Evolutionary conservation across 768 basidiomycete genomes (phyloP).

Genomic region (Psilocybe tampanensis): DNA sequence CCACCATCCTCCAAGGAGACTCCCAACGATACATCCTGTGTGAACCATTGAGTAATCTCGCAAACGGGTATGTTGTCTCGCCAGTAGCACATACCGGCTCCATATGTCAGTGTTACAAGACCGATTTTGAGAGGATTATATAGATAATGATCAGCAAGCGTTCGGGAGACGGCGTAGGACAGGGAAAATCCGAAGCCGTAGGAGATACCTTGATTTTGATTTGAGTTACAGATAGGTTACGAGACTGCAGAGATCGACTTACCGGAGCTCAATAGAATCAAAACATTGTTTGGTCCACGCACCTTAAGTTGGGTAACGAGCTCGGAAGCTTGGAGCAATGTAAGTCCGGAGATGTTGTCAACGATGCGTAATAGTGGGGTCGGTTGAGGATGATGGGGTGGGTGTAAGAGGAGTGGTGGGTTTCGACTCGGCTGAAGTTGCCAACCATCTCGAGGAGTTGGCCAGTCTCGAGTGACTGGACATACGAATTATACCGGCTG

Average conservation of each 20-base stretch:
- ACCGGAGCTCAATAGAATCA: slow-evolving; percentile 68
- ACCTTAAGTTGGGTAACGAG: slow-evolving; percentile 92
- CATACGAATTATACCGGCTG: slow-evolving; percentile 13
- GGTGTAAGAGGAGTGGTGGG: slow-evolving; percentile 46
- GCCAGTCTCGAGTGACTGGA: slow-evolving; percentile 40
- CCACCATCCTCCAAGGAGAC: slow-evolving; percentile 46
- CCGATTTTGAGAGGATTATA: slow-evolving; percentile 76
- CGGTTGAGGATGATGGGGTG: slow-evolving; percentile 36
- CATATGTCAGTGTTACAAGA: slow-evolving; percentile 74
- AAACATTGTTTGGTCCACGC: slow-evolving; percentile 18
- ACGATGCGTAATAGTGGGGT: slow-evolving; percentile 86
- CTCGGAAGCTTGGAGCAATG: slow-evolving; percentile 93
- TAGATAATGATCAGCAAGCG: slow-evolving; percentile 61
- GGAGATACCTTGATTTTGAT: slow-evolving; percentile 57
- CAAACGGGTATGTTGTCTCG: not conserved
- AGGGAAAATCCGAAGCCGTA: slow-evolving; percentile 76
- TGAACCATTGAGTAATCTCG: not conserved
- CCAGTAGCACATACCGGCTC: slow-evolving; percentile 49
- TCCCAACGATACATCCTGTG: slow-evolving; percentile 44
- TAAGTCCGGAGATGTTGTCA: slow-evolving; percentile 87
- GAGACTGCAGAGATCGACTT: slow-evolving; percentile 16
- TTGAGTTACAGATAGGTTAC: not conserved
- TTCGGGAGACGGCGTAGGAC: slow-evolving; percentile 74
- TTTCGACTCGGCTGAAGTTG: slow-evolving; percentile 53
- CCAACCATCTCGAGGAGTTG: slow-evolving; percentile 53